A percentile compares a stretch with the other conserved stretches of the same genome.
Evolutionary conservation across 2,329 filamentous ascomycete species (phyloP).

Genomic region (Aspergillus neotritici): DNA sequence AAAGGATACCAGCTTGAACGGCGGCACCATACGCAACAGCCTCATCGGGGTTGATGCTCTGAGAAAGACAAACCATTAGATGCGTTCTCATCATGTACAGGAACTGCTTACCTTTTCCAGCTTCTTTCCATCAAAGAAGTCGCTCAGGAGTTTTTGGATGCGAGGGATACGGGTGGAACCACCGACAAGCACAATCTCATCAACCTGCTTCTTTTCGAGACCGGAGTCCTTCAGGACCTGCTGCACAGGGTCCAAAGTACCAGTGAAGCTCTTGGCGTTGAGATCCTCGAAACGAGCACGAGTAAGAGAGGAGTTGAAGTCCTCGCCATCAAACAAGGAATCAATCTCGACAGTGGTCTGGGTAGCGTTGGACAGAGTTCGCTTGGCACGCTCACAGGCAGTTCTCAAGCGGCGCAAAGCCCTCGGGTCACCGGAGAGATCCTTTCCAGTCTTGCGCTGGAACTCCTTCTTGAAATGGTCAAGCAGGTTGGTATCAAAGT

Average conservation of each 20-base stretch:
- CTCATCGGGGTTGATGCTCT: slow-evolving; percentile 98
- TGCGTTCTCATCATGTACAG: not conserved
- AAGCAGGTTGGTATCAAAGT: slow-evolving; percentile 93
- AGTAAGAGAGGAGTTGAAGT: slow-evolving; percentile 95
- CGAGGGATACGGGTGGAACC: slow-evolving; percentile 97
- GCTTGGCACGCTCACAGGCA: slow-evolving; percentile 99
- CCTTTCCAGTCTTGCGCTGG: slow-evolving; percentile 70
- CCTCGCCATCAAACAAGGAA: slow-evolving; percentile 95
- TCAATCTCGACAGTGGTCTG: slow-evolving; percentile 98
- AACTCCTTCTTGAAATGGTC: slow-evolving; percentile 98
- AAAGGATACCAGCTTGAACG: slow-evolving; percentile 97
- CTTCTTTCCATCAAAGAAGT: slow-evolving; percentile 99
- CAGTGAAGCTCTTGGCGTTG: slow-evolving; percentile 90
- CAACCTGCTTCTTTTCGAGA: slow-evolving; percentile 84
- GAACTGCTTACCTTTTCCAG: slow-evolving; percentile 67
- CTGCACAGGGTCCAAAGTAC: slow-evolving; percentile 89
- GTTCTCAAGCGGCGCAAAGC: slow-evolving; percentile 93
- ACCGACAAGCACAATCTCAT: slow-evolving; percentile 98
- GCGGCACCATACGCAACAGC: slow-evolving; percentile 98
- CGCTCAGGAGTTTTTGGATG: slow-evolving; percentile 98
- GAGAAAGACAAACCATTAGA: slow-evolving; percentile 1
- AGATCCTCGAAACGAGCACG: slow-evolving; percentile 98
- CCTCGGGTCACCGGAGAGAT: slow-evolving; percentile 76
- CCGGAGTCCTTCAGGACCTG: slow-evolving; percentile 91
- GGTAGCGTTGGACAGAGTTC: slow-evolving; percentile 93